Evolutionary conservation across 192 early-diverging fungal genomes (phyloP).

Genomic region (Chytriomyces confervae): DNA sequence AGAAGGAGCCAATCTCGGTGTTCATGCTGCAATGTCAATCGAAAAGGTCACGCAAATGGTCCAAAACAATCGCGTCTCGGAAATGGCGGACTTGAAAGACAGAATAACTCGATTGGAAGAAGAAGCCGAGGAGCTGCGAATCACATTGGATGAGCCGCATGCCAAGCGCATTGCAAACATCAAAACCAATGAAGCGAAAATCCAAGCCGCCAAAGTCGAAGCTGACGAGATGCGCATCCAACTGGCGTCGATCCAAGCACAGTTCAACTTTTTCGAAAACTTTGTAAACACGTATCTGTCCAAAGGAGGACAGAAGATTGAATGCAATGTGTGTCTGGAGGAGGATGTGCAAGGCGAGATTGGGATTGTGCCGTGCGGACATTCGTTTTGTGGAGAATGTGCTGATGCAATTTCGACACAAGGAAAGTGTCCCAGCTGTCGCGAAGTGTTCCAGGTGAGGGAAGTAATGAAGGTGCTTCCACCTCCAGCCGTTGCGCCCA

Average conservation of each 20-base stretch:
- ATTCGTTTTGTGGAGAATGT: conserved; percentile 19
- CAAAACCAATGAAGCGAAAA: too few species aligned
- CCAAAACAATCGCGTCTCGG: background rate
- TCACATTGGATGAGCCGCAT: too few species aligned
- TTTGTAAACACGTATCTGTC: background rate
- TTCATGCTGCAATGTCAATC: conserved; percentile 4
- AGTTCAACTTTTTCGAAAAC: conserved; percentile 18
- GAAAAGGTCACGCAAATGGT: conserved; percentile 21
- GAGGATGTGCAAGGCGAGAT: background rate
- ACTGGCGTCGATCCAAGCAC: conserved; percentile 5
- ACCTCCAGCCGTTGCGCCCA: background rate
- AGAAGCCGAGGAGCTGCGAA: too few species aligned
- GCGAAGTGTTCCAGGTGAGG: background rate
- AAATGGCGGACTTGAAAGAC: background rate
- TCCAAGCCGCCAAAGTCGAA: too few species aligned
- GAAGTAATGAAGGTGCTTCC: conserved; percentile 1
- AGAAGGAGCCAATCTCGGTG: background rate
- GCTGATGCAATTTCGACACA: conserved; percentile 1
- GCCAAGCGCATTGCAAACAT: too few species aligned
- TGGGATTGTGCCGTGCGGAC: conserved; percentile 25
- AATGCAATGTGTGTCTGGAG: conserved; percentile 18
- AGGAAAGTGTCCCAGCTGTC: conserved; percentile 4
- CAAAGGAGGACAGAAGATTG: background rate
- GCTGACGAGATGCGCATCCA: background rate
- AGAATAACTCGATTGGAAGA: too few species aligned